Evolutionary conservation across 2,329 filamentous ascomycete species (phyloP).

Genomic region (Macroventuria anomochaeta): DNA sequence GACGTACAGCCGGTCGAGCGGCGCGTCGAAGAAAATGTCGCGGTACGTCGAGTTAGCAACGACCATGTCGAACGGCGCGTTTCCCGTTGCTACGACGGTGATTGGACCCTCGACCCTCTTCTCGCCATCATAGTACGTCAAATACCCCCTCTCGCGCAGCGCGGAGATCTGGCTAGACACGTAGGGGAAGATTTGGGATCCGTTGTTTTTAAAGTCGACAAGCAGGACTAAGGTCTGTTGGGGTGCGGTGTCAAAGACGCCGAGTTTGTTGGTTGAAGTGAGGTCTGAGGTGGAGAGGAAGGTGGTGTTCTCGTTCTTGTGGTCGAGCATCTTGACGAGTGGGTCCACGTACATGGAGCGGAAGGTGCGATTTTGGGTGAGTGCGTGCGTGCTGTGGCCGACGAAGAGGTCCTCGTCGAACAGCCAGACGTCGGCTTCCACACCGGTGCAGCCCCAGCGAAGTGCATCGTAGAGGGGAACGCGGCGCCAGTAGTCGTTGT

Average conservation of each 20-base stretch:
- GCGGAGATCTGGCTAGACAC: slow-evolving; percentile 53
- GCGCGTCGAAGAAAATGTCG: slow-evolving; percentile 64
- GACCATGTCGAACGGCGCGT: slow-evolving; percentile 58
- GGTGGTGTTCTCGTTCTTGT: slow-evolving; percentile 54
- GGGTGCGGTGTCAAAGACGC: slow-evolving; percentile 60
- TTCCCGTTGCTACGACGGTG: slow-evolving; percentile 62
- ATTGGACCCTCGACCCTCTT: slow-evolving; percentile 53
- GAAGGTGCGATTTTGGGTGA: slow-evolving; percentile 58
- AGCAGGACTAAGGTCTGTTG: slow-evolving; percentile 59
- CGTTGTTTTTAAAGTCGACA: slow-evolving; percentile 58
- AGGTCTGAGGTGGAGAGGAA: slow-evolving; percentile 35
- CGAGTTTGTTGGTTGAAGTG: slow-evolving; percentile 44
- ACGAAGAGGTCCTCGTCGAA: slow-evolving; percentile 62
- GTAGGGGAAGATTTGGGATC: slow-evolving; percentile 45
- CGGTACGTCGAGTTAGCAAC: slow-evolving; percentile 56
- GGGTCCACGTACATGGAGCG: slow-evolving; percentile 61
- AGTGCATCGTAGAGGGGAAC: slow-evolving; percentile 64
- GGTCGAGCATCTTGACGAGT: slow-evolving; percentile 56
- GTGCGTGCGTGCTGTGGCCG: slow-evolving; percentile 58
- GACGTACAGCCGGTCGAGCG: slow-evolving; percentile 50
- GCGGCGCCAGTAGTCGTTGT: slow-evolving; percentile 66
- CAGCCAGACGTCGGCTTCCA: slow-evolving; percentile 66
- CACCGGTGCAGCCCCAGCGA: slow-evolving; percentile 60
- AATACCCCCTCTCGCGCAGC: slow-evolving; percentile 57
- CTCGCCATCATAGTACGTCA: slow-evolving; percentile 59